A percentile compares a stretch with the other conserved stretches of the same genome.
These are phyloP conservation scores for Detonula confervacea DNA, from an alignment of 352 stramenopile genomes.

Conservation along the genomic window DNA sequence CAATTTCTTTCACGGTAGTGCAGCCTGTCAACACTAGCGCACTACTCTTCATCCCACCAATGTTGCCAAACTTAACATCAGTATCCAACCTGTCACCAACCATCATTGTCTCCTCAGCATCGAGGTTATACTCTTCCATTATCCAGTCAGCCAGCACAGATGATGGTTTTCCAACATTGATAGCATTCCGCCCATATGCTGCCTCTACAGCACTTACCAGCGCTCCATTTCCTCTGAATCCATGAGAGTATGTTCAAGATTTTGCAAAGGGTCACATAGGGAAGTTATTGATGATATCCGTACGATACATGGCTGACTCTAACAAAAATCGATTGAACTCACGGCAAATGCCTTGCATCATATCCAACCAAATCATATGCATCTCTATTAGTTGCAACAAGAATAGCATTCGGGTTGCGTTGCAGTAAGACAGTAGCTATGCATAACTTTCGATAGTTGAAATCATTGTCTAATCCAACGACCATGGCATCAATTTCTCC, in stretches of 20 bases:
- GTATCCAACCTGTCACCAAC: conserved; percentile 86
- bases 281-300: background rate
- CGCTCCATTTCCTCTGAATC: conserved; percentile 69
- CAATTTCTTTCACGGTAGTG: conserved; percentile 63
- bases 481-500: conserved; percentile 79
- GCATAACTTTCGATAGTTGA: conserved; percentile 84
- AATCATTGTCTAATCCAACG: conserved; percentile 78
- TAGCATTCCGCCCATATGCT: conserved; percentile 58
- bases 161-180: conserved; percentile 85
- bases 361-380: conserved; percentile 79
- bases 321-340: background rate
- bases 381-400: conserved; percentile 85
- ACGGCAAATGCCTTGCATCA: conserved; percentile 74
- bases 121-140: conserved; percentile 50
- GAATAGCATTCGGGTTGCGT: conserved; percentile 67
- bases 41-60: conserved; percentile 69
- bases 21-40: conserved; percentile 84
- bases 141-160: conserved; percentile 65
- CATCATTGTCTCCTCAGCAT: conserved; percentile 73
- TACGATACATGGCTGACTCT: background rate
- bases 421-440: conserved; percentile 80
- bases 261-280: background rate
- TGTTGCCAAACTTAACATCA: conserved; percentile 84
- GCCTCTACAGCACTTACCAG: conserved; percentile 74
- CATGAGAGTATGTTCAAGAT: background rate